Base-by-base conservation (phyloP, 805 yeast species). In the Saccharomyces jurei region DNA sequence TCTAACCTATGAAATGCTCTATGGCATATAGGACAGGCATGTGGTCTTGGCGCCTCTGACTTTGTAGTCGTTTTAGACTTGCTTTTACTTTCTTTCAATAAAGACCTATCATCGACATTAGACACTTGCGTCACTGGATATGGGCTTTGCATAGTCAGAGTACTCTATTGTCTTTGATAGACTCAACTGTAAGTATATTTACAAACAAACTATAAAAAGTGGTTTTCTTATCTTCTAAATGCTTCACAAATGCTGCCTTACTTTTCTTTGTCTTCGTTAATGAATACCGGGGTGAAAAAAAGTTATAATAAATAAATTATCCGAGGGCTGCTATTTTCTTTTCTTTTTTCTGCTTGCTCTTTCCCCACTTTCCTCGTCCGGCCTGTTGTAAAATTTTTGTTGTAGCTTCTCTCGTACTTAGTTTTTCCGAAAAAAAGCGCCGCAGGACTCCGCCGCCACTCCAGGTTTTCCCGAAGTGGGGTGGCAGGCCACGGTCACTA, bases 1-100 rank as follows among this genome's bases (percentile, higher is more conserved):
- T 86, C 92, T 47, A 86, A 68, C 54, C 92, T 74, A 64, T 84
- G 89, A 65, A 86, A 86, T 0, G 88, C 89, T 68, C 86, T 82
- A 44, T 80, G 81, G 66, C 92, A 86, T 64, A 84, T 76, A 3
- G 89, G 85, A 65, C 92, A 86, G 57, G 83, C 81, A 69, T 83
- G 86, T 1, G 91, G 91, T 69, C 81, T 60, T 41, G 72, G 71
- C 28, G 70, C 67, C n/a, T 64, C 67, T 36, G 44, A 36, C 10
- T 36, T 36, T 4, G 22, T 11, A 36, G 44, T 11, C 22, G 25
- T 17, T 17, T 36, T 36, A 25, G 44, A 36, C 44, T 36, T 36
- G 44, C 44, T 36, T 17, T 36, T 17, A 21, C 22, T n/a, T 10
- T 36, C 44, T 22, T 8, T 36, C 44, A 36, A 36, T 21, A 36